A percentile compares a stretch with the other conserved stretches of the same genome.
Conservation (phyloP, 768 basidiomycete genomes). For the Psilocybe azurescens region DNA sequence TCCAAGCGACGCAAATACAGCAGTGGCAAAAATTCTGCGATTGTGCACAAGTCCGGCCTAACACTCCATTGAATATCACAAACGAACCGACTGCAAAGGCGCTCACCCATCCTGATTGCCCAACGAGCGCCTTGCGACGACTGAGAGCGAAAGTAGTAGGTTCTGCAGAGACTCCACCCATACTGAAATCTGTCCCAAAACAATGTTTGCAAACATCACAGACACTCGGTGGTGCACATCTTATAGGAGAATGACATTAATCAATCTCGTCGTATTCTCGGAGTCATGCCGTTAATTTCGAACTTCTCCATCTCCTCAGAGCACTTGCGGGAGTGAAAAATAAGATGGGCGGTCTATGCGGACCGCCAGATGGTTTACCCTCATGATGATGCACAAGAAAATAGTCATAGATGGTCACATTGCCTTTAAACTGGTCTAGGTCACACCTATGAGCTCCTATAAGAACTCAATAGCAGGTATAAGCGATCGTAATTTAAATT, state of each 20-base stretch:
- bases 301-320: conserved; percentile 17
- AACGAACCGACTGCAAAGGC: neutral
- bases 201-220: conserved; percentile 8
- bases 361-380: neutral
- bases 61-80: neutral
- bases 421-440: neutral
- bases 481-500: conserved; percentile 19
- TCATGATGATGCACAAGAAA: neutral
- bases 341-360: neutral
- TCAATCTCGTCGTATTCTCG: conserved; percentile 14
- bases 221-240: conserved; percentile 4
- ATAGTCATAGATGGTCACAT: neutral
- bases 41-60: conserved; percentile 73
- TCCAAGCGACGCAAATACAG: conserved; percentile 81
- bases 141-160: conserved; percentile 39
- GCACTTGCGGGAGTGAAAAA: neutral
- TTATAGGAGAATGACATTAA: conserved; percentile 10
- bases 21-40: conserved; percentile 64
- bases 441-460: conserved; percentile 3
- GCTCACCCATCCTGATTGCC: conserved; percentile 69
- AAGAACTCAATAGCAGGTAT: neutral
- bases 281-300: neutral
- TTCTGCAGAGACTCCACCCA: conserved; percentile 47
- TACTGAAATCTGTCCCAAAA: conserved; percentile 26
- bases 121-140: conserved; percentile 60